phyloP scores from a whole-genome alignment of 2,329 filamentous ascomycete genomes.

The Camillea tinctor region DNA sequence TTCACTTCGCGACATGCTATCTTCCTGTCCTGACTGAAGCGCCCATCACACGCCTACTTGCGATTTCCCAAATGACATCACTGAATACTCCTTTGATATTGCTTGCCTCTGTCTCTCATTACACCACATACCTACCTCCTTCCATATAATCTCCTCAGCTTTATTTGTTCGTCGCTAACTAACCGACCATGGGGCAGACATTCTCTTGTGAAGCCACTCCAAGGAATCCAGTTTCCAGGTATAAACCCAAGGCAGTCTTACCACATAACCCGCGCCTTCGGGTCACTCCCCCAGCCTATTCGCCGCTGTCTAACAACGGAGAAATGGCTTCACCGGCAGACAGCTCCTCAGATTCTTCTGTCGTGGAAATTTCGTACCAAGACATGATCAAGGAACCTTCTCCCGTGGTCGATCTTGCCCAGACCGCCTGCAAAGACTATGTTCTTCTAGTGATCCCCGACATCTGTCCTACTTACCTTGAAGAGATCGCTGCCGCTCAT shows the following conservation, averaged over 20 bases:
- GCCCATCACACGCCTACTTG: no score
- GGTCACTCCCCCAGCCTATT: background rate
- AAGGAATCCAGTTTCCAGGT: background rate
- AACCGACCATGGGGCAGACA: background rate
- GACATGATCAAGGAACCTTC: constrained; percentile 2
- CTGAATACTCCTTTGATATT: background rate
- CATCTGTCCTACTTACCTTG: constrained; percentile 42
- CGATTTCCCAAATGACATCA: no score
- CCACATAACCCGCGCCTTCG: background rate
- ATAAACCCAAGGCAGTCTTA: background rate
- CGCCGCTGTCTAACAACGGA: background rate
- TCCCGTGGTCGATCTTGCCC: constrained; percentile 1
- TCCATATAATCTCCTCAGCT: background rate
- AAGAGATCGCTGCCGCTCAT: constrained; percentile 25
- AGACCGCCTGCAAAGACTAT: constrained; percentile 26
- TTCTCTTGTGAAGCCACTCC: background rate
- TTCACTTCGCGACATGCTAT: background rate
- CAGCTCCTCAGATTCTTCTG: background rate
- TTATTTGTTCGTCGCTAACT: background rate
- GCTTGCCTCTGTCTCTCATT: background rate
- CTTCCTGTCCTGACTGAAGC: no score
- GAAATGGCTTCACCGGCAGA: background rate
- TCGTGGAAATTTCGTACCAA: background rate
- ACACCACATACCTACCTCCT: background rate
- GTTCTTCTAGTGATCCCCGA: constrained; percentile 43